Percentiles rank a stretch among this genome's conserved stretches.
phyloP scores from a whole-genome alignment of 768 basidiomycete species.

The Pilatotrama ljubarskyi region DNA sequence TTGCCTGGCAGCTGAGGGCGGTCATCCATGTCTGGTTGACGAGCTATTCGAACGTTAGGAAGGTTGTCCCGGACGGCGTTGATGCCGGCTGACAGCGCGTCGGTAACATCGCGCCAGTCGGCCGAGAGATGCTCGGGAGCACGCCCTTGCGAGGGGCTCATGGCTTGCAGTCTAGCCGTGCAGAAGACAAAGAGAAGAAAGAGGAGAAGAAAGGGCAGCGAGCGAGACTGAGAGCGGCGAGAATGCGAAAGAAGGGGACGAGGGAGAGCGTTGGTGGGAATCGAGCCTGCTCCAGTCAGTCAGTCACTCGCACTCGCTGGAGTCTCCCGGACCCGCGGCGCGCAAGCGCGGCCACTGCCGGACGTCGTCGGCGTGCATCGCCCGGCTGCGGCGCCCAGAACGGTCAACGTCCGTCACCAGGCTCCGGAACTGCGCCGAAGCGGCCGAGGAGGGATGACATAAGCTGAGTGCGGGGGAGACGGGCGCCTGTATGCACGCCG shows the following conservation, averaged over 20 bases:
- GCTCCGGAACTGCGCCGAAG: background rate
- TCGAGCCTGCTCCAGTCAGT: background rate
- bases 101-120: slow-evolving; percentile 19
- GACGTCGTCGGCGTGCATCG: slow-evolving; percentile 10
- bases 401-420: background rate
- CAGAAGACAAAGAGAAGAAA: slow-evolving; percentile 5
- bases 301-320: background rate
- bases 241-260: slow-evolving; percentile 6
- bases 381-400: slow-evolving; percentile 7
- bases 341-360: background rate
- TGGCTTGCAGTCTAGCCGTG: background rate
- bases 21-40: slow-evolving; percentile 8
- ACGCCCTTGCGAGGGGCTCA: slow-evolving; percentile 19
- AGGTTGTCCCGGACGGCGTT: slow-evolving; percentile 13
- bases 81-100: slow-evolving; percentile 19
- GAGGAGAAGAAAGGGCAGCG: slow-evolving; percentile 1
- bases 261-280: slow-evolving; percentile 14
- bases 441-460: background rate
- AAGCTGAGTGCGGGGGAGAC: background rate
- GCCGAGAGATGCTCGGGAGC: slow-evolving; percentile 2
- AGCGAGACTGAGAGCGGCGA: slow-evolving; percentile 17
- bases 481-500: background rate
- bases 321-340: background rate
- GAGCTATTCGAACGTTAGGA: background rate
- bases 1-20: slow-evolving; percentile 20